Evolutionary conservation across 2,329 filamentous ascomycete genomes (phyloP).

Genomic region (Cyphellophora europaea): DNA sequence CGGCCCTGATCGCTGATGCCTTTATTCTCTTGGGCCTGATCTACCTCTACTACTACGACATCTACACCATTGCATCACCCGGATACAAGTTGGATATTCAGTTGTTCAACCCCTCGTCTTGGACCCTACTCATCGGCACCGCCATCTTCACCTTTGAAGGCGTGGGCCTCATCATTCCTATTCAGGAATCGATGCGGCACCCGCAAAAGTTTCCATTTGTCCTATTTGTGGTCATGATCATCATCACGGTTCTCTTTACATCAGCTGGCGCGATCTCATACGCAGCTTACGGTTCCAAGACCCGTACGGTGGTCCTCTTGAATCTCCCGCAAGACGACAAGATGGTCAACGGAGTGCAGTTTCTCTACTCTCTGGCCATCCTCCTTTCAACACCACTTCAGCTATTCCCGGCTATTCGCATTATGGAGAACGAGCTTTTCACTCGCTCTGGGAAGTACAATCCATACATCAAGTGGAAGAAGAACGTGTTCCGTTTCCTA

Average conservation of each 20-base stretch:
- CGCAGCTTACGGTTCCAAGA: conserved; percentile 88
- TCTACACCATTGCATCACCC: conserved; percentile 67
- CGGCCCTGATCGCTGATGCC: conserved; percentile 82
- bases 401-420: conserved; percentile 95
- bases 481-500: conserved; percentile 93
- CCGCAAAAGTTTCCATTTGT: conserved; percentile 86
- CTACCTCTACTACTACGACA: conserved; percentile 93
- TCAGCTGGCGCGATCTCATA: conserved; percentile 90
- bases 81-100: conserved; percentile 76
- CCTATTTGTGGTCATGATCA: conserved; percentile 82
- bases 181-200: conserved; percentile 92
- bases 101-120: conserved; percentile 81
- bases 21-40: conserved; percentile 89
- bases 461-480: conserved; percentile 98
- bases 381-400: conserved; percentile 89
- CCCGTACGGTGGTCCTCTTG: conserved; percentile 90
- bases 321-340: conserved; percentile 95
- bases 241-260: conserved; percentile 85
- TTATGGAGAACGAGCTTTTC: conserved; percentile 89
- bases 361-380: conserved; percentile 97
- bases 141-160: conserved; percentile 99
- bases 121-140: conserved; percentile 97
- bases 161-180: conserved; percentile 93
- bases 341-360: conserved; percentile 90
- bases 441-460: conserved; percentile 95